Conservation (phyloP, 2,329 filamentous ascomycete genomes). For the Talaromyces amestolkiae region DNA sequence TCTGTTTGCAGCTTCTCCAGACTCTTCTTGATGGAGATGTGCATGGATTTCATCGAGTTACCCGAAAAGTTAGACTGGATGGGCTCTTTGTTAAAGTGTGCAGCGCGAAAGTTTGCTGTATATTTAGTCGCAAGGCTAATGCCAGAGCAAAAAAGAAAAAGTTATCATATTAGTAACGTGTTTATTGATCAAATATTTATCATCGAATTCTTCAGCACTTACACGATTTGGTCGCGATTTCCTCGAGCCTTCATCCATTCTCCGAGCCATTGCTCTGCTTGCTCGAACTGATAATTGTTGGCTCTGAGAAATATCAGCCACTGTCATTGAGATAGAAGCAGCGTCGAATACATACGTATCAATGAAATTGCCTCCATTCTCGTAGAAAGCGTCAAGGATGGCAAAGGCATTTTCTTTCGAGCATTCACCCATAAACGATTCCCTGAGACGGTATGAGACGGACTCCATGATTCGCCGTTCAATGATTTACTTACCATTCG, state of each 20-base stretch:
- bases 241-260: conserved; percentile 66
- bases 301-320: conserved; percentile 30
- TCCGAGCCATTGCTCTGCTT: conserved; percentile 65
- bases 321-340: neutral
- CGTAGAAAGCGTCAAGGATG: conserved; percentile 65
- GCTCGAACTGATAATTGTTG: conserved; percentile 65
- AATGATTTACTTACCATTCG: conserved; percentile 30
- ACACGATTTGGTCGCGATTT: conserved; percentile 65
- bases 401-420: conserved; percentile 60
- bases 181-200: neutral
- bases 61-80: conserved; percentile 45
- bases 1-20: conserved; percentile 51
- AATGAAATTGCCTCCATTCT: conserved; percentile 69
- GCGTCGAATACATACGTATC: conserved; percentile 50
- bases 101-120: conserved; percentile 55
- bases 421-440: conserved; percentile 61
- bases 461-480: neutral
- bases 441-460: conserved; percentile 18
- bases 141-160: neutral
- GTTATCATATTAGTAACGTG: neutral
- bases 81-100: conserved; percentile 40
- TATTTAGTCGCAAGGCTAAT: conserved; percentile 64
- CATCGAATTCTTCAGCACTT: neutral
- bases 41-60: conserved; percentile 45
- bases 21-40: conserved; percentile 44